These are phyloP conservation scores for Actinomortierella ambigua DNA, from an alignment of 371 early-diverging fungal species.

Conservation along the genomic window DNA sequence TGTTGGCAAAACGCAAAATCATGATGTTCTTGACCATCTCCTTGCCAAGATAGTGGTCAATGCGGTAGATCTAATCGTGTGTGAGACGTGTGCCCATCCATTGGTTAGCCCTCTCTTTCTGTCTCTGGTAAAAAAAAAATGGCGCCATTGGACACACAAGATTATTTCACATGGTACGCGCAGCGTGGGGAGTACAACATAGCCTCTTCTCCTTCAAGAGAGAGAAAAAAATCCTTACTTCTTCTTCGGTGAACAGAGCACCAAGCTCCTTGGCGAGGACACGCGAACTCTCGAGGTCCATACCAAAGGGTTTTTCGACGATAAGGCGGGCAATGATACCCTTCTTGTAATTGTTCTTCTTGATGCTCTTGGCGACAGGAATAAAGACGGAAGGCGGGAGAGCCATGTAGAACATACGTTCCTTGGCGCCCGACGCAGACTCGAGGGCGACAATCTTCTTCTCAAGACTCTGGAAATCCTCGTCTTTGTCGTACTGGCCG, in stretches of 20 bases:
- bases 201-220: too few species aligned
- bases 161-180: too few species aligned
- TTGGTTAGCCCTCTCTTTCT: too few species aligned
- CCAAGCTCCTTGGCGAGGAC: slow-evolving; percentile 72
- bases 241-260: slow-evolving; percentile 81
- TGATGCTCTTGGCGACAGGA: slow-evolving; percentile 76
- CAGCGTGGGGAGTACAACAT: too few species aligned
- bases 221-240: too few species aligned
- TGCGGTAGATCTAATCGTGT: slow-evolving; percentile 84
- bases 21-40: slow-evolving; percentile 99
- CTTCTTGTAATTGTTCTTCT: slow-evolving; percentile 63
- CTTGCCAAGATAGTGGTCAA: slow-evolving; percentile 98
- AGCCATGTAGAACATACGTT: slow-evolving; percentile 96
- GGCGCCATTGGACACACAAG: not conserved
- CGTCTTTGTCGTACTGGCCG: slow-evolving; percentile 91
- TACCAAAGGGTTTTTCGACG: slow-evolving; percentile 99
- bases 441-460: slow-evolving; percentile 61
- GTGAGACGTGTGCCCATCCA: too few species aligned
- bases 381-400: slow-evolving; percentile 97
- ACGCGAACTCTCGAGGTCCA: slow-evolving; percentile 83
- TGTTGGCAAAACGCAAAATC: slow-evolving; percentile 93
- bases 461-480: slow-evolving; percentile 70
- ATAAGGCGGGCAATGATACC: slow-evolving; percentile 74
- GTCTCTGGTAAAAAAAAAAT: slow-evolving; percentile 5
- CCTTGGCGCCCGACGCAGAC: slow-evolving; percentile 49